Percentiles rank a stretch among this genome's conserved stretches.
These are phyloP conservation scores for Rhynchosporium graminicola DNA, from an alignment of 2,329 filamentous ascomycete species.

Conservation along the genomic window DNA sequence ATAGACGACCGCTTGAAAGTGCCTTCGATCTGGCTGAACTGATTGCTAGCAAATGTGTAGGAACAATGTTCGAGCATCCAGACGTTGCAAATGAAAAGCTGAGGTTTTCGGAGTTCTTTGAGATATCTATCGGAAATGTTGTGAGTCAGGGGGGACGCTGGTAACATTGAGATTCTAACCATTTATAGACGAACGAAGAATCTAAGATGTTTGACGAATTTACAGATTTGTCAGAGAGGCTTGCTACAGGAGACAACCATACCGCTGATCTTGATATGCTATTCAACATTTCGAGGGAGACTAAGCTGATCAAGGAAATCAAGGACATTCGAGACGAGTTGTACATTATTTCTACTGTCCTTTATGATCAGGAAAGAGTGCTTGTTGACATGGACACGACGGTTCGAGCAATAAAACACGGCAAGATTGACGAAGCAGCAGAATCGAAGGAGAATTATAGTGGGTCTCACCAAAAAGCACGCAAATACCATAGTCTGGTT, in stretches of 20 bases:
- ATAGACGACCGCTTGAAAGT: background rate
- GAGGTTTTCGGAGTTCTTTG: conserved; percentile 6
- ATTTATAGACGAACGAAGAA: background rate
- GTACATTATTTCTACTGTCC: conserved; percentile 9
- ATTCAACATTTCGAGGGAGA: conserved; percentile 5
- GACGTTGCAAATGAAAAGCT: conserved; percentile 12
- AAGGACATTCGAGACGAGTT: conserved; percentile 11
- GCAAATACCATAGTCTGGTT: background rate
- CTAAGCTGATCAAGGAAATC: conserved; percentile 6
- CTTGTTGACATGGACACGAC: background rate
- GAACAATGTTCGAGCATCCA: conserved; percentile 10
- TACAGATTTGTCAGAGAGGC: background rate
- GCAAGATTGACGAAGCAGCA: background rate
- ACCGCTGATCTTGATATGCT: conserved; percentile 6
- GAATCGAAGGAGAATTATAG: background rate
- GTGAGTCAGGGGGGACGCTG: background rate
- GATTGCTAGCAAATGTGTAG: conserved; percentile 6
- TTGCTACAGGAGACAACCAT: conserved; percentile 4
- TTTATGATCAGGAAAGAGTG: conserved; percentile 7
- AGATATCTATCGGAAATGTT: conserved; percentile 7
- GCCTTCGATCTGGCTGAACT: conserved; percentile 4
- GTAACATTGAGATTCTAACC: background rate
- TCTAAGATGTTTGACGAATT: conserved; percentile 11
- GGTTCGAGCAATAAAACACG: background rate
- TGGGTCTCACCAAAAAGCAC: background rate